Conservation (phyloP, 805 yeast genomes). For the Wickerhamomyces mucosus region DNA sequence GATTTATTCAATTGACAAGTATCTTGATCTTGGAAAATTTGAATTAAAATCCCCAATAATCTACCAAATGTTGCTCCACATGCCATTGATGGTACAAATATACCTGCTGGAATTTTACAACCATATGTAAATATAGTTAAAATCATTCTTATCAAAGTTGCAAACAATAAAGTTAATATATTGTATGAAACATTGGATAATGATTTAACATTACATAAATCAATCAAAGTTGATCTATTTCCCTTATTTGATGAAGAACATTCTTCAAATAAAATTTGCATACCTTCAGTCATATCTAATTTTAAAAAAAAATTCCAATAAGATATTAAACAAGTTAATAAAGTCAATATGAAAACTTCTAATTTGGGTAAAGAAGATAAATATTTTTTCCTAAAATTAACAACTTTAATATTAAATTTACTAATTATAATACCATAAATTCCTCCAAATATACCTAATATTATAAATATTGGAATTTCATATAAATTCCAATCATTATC, state of each 20-base stretch:
- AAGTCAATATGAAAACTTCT: slow-evolving; percentile 63
- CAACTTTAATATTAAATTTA: slow-evolving; percentile 65
- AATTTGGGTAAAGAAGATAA: slow-evolving; percentile 45
- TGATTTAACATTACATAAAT: slow-evolving; percentile 29
- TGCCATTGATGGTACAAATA: slow-evolving; percentile 94
- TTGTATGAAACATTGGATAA: slow-evolving; percentile 23
- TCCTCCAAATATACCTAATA: slow-evolving; percentile 89
- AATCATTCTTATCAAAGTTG: slow-evolving; percentile 60
- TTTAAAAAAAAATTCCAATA: slow-evolving; percentile 76
- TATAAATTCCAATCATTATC: slow-evolving; percentile 79
- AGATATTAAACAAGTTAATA: slow-evolving; percentile 64
- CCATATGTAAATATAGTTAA: slow-evolving; percentile 85
- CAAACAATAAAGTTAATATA: slow-evolving; percentile 49
- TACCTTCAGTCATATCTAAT: slow-evolving; percentile 90
- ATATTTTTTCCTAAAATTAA: slow-evolving; percentile 66
- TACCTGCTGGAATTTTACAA: slow-evolving; percentile 94
- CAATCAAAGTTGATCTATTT: background rate
- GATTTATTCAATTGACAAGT: slow-evolving; percentile 20
- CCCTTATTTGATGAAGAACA: slow-evolving; percentile 28
- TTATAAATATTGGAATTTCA: slow-evolving; percentile 71
- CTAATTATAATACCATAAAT: slow-evolving; percentile 74
- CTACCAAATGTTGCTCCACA: slow-evolving; percentile 94
- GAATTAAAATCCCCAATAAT: slow-evolving; percentile 68
- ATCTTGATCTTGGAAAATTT: slow-evolving; percentile 15
- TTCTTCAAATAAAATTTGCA: slow-evolving; percentile 83